These are phyloP conservation scores for Ceratocystis variospora DNA, from an alignment of 2,329 filamentous ascomycete species.

Conservation along the genomic window DNA sequence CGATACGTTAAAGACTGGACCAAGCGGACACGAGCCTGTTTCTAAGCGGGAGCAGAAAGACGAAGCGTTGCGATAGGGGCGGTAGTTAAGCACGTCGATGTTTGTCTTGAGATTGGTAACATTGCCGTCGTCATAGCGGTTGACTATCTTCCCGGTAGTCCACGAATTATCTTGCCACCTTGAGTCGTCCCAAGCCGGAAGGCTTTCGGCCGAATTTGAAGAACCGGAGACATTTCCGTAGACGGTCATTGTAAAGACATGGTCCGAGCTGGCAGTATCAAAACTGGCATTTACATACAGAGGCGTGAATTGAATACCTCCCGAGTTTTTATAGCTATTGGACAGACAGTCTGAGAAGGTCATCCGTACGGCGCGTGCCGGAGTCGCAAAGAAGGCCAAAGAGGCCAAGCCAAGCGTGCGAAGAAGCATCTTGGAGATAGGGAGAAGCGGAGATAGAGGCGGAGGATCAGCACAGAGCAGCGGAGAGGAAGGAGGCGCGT, in stretches of 20 bases:
- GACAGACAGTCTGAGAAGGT: conserved; percentile 74
- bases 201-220: conserved; percentile 33
- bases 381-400: conserved; percentile 28
- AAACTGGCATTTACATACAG: conserved; percentile 61
- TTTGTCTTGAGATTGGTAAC: conserved; percentile 60
- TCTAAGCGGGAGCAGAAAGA: conserved; percentile 53
- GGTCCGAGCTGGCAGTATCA: conserved; percentile 43
- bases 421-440: conserved; percentile 25
- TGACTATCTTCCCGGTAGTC: conserved; percentile 62
- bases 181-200: conserved; percentile 46
- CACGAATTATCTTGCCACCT: conserved; percentile 48
- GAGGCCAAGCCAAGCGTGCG: conserved; percentile 10
- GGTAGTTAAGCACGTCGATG: conserved; percentile 64
- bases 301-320: conserved; percentile 66
- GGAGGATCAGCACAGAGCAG: neutral
- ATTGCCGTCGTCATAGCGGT: conserved; percentile 32
- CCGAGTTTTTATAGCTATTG: conserved; percentile 43
- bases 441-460: neutral
- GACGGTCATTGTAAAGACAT: conserved; percentile 61
- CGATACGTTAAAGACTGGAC: conserved; percentile 49
- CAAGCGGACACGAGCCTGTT: conserved; percentile 59
- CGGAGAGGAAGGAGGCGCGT: neutral
- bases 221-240: conserved; percentile 87
- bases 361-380: conserved; percentile 51
- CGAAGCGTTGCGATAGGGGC: conserved; percentile 43